phyloP scores from a whole-genome alignment of 2,329 filamentous ascomycete species.

The Aspergillus viridinutans region DNA sequence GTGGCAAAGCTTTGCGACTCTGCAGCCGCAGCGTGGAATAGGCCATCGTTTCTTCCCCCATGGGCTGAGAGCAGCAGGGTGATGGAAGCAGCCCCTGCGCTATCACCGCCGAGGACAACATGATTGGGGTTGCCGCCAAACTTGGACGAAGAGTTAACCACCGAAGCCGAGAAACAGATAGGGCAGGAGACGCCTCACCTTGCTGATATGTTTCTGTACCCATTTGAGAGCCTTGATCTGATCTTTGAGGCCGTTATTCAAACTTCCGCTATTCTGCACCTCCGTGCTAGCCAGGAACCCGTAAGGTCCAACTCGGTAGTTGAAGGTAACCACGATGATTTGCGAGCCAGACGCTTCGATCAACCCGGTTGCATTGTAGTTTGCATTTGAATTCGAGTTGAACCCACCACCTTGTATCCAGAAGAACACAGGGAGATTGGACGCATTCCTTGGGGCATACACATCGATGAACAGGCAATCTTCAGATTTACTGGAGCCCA shows the following conservation, averaged over 20 bases:
- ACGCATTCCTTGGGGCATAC: conserved; percentile 34
- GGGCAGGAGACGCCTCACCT: conserved; percentile 27
- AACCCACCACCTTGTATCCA: conserved; percentile 62
- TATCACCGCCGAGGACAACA: conserved; percentile 65
- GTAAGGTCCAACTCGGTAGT: conserved; percentile 71
- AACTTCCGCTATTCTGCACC: conserved; percentile 45
- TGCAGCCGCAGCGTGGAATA: conserved; percentile 52
- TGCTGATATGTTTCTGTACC: conserved; percentile 61
- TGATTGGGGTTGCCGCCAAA: conserved; percentile 68
- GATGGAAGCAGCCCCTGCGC: conserved; percentile 63
- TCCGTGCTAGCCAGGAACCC: conserved; percentile 65
- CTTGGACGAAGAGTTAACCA: conserved; percentile 23
- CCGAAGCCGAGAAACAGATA: not conserved
- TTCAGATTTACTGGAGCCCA: conserved; percentile 48
- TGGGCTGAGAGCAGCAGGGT: conserved; percentile 58
- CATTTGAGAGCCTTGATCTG: conserved; percentile 66
- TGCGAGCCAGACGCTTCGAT: conserved; percentile 54
- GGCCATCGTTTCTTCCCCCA: conserved; percentile 43
- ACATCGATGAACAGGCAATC: conserved; percentile 43
- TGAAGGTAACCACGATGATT: conserved; percentile 68
- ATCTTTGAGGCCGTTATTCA: conserved; percentile 68
- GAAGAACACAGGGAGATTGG: conserved; percentile 61
- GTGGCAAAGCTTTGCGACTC: conserved; percentile 53
- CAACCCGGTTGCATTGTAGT: conserved; percentile 60
- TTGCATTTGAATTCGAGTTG: conserved; percentile 54